Base-by-base conservation (phyloP, 176 grass and related monocot genomes). In the Oryza longistaminata region DNA sequence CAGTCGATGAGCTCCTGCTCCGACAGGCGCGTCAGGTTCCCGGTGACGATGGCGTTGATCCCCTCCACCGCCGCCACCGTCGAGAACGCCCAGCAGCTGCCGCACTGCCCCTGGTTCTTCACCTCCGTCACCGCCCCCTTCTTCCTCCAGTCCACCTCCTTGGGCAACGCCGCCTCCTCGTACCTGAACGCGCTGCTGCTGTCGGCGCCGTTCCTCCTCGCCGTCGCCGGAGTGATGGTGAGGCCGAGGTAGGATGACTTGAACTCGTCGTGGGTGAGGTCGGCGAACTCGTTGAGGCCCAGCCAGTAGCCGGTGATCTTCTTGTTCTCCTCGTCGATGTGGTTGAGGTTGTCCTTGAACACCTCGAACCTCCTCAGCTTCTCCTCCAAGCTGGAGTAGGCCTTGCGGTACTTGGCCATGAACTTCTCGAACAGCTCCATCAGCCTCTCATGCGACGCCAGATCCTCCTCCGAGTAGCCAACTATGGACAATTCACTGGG, bases 1-100 rank as follows among this genome's bases (percentile, higher is more conserved):
- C 95, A 97, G 88, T 95, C 95, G 49, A 97, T 87, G 22, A 97
- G 79, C 84, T 97, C 92, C 87, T 97, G 95, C 82, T 97, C 95
- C 19, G 95, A 97, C 17, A 97, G 60, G 0, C 90, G 74, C 11
- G 92, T 97, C 29, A 97, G 86, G 72, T 97, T 97, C 1, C 92
- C 92, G 0, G 81, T 92, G 33, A 87, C 83, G 49, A 97, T 97
- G 67, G 85, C 75, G 79, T 97, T 93, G 85, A 97, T 88, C 9
- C 95, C 95, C 24, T 97, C 95, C 17, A 97, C 95, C 0, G 95
- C 86, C 3, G 88, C 95, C 42, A 97, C 95, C 0, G 95, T 97
- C 10, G 95, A 94, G 82, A 97, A 97, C 0, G 95, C 95, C 95
- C 92, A 97, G 70, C 95, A 97, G 85, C 95, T 97, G 24, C 95